These are phyloP conservation scores for Trichosporon sp. DNA, from an alignment of 1,284 basidiomycete genomes.

Conservation along the genomic window DNA sequence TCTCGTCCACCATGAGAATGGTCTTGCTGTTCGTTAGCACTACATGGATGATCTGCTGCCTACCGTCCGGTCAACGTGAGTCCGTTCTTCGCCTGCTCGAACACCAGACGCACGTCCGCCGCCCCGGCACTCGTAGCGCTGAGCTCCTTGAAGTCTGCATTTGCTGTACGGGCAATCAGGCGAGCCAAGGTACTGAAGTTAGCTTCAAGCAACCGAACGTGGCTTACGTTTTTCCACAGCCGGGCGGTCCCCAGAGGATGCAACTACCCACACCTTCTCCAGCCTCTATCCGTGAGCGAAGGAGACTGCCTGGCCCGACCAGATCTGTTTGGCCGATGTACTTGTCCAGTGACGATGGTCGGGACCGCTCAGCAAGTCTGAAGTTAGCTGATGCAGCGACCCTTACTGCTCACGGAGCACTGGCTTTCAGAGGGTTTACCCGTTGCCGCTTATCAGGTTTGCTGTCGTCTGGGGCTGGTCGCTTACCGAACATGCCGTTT, in stretches of 20 bases:
- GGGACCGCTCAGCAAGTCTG: slow-evolving; percentile 54
- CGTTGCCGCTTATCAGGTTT: slow-evolving; percentile 39
- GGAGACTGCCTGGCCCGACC: slow-evolving; percentile 51
- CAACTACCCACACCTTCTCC: slow-evolving; percentile 53
- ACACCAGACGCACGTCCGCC: slow-evolving; percentile 74
- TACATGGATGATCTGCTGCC: neutral
- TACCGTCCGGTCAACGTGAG: slow-evolving; percentile 71
- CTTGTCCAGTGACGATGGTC: slow-evolving; percentile 42
- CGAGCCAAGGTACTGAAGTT: slow-evolving; percentile 47
- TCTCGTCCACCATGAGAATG: slow-evolving; percentile 66
- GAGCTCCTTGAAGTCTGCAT: slow-evolving; percentile 72
- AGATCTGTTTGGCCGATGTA: slow-evolving; percentile 53
- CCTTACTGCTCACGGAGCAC: slow-evolving; percentile 48
- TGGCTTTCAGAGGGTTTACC: slow-evolving; percentile 49
- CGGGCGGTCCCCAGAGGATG: slow-evolving; percentile 56
- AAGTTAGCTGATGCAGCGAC: neutral
- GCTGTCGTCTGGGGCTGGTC: neutral
- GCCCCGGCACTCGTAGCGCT: slow-evolving; percentile 73
- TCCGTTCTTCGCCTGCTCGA: slow-evolving; percentile 76
- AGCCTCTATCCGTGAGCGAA: slow-evolving; percentile 50
- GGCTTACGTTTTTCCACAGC: slow-evolving; percentile 55
- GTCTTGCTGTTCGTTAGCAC: slow-evolving; percentile 39
- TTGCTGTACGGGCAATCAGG: slow-evolving; percentile 48
- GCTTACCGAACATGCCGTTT: slow-evolving; percentile 4
- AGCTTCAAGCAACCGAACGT: neutral